Evolutionary conservation across 2,329 filamentous ascomycete genomes (phyloP), one percentile per base, ranked within the genome.

Genomic region (Davidsoniella australis): DNA sequence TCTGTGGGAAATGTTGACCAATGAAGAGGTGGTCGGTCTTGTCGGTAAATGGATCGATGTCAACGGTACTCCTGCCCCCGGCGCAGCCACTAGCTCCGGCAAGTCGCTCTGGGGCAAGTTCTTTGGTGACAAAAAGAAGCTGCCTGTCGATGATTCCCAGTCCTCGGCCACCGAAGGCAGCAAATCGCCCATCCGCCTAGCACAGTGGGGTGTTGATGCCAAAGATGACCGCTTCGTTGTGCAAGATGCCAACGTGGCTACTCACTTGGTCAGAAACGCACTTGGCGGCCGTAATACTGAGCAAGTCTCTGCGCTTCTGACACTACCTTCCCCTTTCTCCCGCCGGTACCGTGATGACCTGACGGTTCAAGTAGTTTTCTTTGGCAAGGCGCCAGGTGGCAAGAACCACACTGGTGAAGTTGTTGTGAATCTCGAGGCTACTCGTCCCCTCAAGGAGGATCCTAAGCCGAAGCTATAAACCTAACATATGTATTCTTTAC

Each of bases 1-100:
- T 3, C 72, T 98, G 1, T 98, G 91, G 91, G 91, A 98, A 66
- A 96, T 96, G 91, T 72, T 98, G 54, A 95, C 86, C 44, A 98
- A 96, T 59, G 91, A 98, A 61, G 91, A 98, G 68, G 91, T 95
- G 1, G 84, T 98, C 46, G 91, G 91, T 0, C 76, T 98, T 2
- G 91, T 98, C 4, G 93, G 89, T 14, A 86, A 94, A 63, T 98
- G 91, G 91, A 78, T 98, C 44, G 91, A 98, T 63, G 78, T 76
- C 18, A 83, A 95, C 61, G 67, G 68, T 36, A 45, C 60, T 58
- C 63, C 60, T 51, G 65, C 62, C 45, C 61, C 64, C 3, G 66
- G 68, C 41, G 68, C 64, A 52, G 80, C 65, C 73, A 67, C 2
- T 91, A 54, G 78, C 6, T 84, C 82, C 72, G 65, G 86, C 50